A percentile compares a stretch with the other conserved stretches of the same genome.
These are phyloP conservation scores for Plasmodium adleri DNA, from an alignment of 169 alveolate species.

Conservation along the genomic window DNA sequence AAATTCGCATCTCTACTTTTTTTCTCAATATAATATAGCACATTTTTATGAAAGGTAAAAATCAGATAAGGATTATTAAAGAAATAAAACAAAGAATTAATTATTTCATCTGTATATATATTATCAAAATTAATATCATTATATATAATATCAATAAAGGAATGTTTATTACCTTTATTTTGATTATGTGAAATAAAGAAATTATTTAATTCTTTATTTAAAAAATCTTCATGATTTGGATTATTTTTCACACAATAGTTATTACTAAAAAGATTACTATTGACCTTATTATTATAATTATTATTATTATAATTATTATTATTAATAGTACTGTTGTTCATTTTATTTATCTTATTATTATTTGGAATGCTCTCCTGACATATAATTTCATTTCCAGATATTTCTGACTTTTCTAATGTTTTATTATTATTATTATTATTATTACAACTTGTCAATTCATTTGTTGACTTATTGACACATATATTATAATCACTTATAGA, in stretches of 20 bases:
- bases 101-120: slow-evolving; percentile 52
- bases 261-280: not conserved
- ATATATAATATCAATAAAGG: slow-evolving; percentile 58
- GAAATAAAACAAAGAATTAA: slow-evolving; percentile 63
- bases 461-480: not conserved
- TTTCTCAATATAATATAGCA: slow-evolving; percentile 60
- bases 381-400: not conserved
- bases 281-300: not conserved
- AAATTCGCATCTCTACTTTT: slow-evolving; percentile 38
- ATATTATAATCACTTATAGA: not conserved
- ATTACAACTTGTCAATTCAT: not conserved
- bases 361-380: not conserved
- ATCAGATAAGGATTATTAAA: slow-evolving; percentile 66
- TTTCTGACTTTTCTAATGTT: not conserved
- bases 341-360: not conserved
- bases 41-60: slow-evolving; percentile 65
- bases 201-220: slow-evolving; percentile 60
- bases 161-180: slow-evolving; percentile 19
- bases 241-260: not conserved
- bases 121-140: slow-evolving; percentile 16
- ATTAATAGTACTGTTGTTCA: not conserved
- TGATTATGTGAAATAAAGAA: slow-evolving; percentile 52
- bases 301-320: not conserved
- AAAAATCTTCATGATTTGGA: slow-evolving; percentile 51
- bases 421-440: not conserved